Percentiles rank a stretch among this genome's conserved stretches.
phyloP scores from a whole-genome alignment of 208 protist genomes.

The Leishmania tarentolae region DNA sequence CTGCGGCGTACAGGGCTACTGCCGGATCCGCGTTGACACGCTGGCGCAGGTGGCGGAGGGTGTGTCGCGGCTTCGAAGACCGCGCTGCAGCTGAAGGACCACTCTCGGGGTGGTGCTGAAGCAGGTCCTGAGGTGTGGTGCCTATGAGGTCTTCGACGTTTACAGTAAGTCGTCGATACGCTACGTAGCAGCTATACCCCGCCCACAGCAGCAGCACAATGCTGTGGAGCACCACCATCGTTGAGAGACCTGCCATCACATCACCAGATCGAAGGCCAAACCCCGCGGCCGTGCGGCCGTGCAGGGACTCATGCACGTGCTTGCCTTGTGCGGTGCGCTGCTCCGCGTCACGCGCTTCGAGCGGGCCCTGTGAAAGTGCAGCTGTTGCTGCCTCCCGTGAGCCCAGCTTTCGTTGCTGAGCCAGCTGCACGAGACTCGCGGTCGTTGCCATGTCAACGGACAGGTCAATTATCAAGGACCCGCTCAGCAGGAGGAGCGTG shows the following conservation, averaged over 20 bases:
- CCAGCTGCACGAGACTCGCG: not conserved
- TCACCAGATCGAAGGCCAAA: not conserved
- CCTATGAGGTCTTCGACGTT: conserved; percentile 25
- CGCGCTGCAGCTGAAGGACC: not conserved
- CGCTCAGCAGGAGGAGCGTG: conserved; percentile 41
- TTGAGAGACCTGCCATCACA: not conserved
- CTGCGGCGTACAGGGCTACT: conserved; percentile 16
- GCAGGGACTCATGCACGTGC: conserved; percentile 16
- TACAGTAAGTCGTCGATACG: conserved; percentile 25
- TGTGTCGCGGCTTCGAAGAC: not conserved
- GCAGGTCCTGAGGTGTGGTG: conserved; percentile 15
- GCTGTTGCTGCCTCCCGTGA: not conserved
- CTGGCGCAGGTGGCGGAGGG: not conserved
- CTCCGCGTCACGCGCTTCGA: conserved; percentile 13
- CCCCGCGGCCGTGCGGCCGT: not conserved
- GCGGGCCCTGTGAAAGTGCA: conserved; percentile 8
- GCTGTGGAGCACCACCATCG: conserved; percentile 20
- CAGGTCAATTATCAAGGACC: conserved; percentile 44
- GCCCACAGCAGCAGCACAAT: conserved; percentile 25
- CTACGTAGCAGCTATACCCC: conserved; percentile 30
- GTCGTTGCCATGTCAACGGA: conserved; percentile 9
- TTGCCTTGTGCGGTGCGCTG: conserved; percentile 14
- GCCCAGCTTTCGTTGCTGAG: conserved; percentile 4
- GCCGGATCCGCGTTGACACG: conserved; percentile 14
- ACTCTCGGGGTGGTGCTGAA: not conserved